Evolutionary conservation across 2,329 filamentous ascomycete species (phyloP), one percentile per base, ranked within the genome.

Genomic region (Aciculosporium take): DNA sequence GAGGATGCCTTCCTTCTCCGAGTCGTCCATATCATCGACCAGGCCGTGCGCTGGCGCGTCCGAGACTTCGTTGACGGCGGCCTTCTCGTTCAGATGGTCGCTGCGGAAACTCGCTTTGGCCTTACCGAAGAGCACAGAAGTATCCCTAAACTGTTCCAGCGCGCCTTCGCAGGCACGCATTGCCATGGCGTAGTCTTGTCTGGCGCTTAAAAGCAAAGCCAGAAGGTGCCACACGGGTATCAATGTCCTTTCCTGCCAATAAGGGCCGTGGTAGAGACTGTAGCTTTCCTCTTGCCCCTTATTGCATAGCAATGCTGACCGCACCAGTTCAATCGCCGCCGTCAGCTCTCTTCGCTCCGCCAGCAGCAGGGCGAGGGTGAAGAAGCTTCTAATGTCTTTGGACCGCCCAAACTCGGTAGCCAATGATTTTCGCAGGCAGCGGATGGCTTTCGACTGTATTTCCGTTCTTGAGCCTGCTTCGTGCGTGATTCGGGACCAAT

Each of bases 161-260:
- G 87, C 88, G 21, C 85, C 87, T 56, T 94, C 86, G 51, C 88
- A 96, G 25, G 87, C 81, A 53, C 81, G 79, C 23, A 76, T 73
- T 2, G 91, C 88, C 58, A 84, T 81, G 38, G 76, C 66, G 52
- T 84, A 94, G 47, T 95, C 87, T 49, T 94, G 83, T 48, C 84
- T 79, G 1, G 87, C 85, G 49, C 85, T 94, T 24, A 96, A 64
- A 18, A 96, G 68, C 20, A 98, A 69, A 0, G 86, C 81, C 36
- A 98, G 70, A 13, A 98, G 69, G 65, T 98, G 91, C 88, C 91
- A 95, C 20, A 95, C 62, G 2, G 88, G 81, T 20, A 96, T 78
- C 27, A 80, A 61, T 6, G 73, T 70, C 36, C 76, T 68, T 55
- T 86, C 79, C 42, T 76, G 70, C 71, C 71, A 76, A 48, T 70